Conservation (phyloP, 148 eudicot species). For the Drosera capensis region DNA sequence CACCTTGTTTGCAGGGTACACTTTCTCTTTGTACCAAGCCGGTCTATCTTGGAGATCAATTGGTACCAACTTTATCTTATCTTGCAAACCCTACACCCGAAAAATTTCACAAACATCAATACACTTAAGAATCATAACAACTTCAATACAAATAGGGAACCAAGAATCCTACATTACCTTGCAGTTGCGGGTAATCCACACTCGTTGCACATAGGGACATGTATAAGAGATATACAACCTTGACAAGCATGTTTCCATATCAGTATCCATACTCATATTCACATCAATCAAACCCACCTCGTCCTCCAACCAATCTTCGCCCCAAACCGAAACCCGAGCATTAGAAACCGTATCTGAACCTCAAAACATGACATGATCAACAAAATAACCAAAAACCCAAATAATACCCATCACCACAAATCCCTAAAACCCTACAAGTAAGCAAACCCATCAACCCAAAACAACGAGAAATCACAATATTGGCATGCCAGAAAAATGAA, state of each 20-base stretch:
- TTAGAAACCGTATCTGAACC: too few species aligned
- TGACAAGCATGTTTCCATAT: constrained; percentile 5
- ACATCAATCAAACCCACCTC: constrained; percentile 1
- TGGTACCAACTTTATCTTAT: constrained; percentile 55
- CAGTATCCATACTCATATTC: background rate
- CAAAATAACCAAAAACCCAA: too few species aligned
- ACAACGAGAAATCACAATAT: background rate
- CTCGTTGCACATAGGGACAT: constrained; percentile 78
- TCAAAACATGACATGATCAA: too few species aligned
- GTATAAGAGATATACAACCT: constrained; percentile 60
- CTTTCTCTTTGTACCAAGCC: constrained; percentile 68
- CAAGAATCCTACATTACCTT: constrained; percentile 20
- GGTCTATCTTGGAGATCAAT: constrained; percentile 69
- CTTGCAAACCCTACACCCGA: constrained; percentile 51
- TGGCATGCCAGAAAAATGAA: background rate
- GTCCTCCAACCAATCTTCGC: too few species aligned
- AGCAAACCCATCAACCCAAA: background rate
- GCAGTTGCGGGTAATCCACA: constrained; percentile 60
- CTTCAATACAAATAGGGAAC: background rate
- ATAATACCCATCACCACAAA: too few species aligned
- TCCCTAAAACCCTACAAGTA: background rate
- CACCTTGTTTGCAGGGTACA: constrained; percentile 69
- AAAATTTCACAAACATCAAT: background rate
- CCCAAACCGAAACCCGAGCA: too few species aligned
- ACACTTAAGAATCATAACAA: too few species aligned